Base-by-base conservation (phyloP, 2,329 filamentous ascomycete genomes). In the Penicillium paneum region DNA sequence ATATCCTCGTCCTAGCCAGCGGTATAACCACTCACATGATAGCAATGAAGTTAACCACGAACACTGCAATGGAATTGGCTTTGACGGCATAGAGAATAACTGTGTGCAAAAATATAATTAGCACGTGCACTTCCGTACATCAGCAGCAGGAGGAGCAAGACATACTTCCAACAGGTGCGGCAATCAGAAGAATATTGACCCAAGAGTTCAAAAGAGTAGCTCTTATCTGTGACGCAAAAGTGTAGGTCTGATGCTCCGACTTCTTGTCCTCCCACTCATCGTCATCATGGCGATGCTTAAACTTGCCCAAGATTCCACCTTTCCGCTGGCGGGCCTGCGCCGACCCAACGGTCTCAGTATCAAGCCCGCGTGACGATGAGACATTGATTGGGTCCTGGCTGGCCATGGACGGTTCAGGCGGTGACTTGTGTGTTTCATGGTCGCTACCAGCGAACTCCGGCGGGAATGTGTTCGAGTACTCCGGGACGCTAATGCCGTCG, bases 11-110 rank as follows among this genome's bases (percentile, higher is more conserved):
- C 11, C n/a, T 26, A 2, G 3, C 11, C 8, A 17, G 13, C 11
- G 8, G 36, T 28, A 5, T 17, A n/a, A 15, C 15, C 19, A 19
- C 68, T 46, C 64, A 74, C 71, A 97, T 87, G 63, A 97, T 96
- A 57, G 92, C 93, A 60, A 97, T 83, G 67, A 97, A 97, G 76
- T 97, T 97, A 74, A 97, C 83, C 52, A 92, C 83, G 67, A 97
- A 97, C 43, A 94, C 79, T 19, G 80, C 82, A 54, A 88, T 79
- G 3, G 80, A 78, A 66, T 81, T 78, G 48, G 88, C 75, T 11
- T 76, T 60, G 17, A 84, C 75, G 67, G 87, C 91, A 65, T 89
- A 83, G 49, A 93, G 71, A 2, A 83, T 88, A 65, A 96, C 71
- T 73, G 21, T 31, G 8, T 8, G 34, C 15, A 26, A n/a, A 15